These are phyloP conservation scores for Capsaspora owczarzaki DNA, from an alignment of 78 protist genomes.

Conservation along the genomic window DNA sequence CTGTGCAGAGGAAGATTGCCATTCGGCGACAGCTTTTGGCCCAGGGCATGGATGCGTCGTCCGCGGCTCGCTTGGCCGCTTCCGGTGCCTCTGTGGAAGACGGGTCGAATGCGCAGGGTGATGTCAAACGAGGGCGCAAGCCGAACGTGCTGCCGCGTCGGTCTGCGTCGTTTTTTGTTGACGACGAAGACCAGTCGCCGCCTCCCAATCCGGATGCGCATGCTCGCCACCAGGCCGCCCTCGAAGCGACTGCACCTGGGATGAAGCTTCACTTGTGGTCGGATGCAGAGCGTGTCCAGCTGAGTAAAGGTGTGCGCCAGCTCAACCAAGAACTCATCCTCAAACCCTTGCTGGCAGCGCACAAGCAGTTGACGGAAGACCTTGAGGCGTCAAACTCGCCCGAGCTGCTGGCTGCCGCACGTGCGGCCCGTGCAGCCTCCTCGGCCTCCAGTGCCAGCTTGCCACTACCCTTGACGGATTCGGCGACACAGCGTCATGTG, in stretches of 20 bases:
- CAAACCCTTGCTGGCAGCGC: neutral
- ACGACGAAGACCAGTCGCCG: neutral
- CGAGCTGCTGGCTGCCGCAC: neutral
- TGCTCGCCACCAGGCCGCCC: neutral
- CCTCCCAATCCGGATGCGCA: neutral
- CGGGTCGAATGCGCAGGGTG: too few species aligned
- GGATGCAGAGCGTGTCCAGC: neutral
- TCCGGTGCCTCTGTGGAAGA: too few species aligned
- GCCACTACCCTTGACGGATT: neutral
- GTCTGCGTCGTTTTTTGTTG: neutral
- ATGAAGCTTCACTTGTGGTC: constrained; percentile 13
- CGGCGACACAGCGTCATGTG: too few species aligned
- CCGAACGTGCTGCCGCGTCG: too few species aligned
- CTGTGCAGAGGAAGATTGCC: too few species aligned
- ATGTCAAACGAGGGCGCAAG: too few species aligned
- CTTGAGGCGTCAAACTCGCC: too few species aligned
- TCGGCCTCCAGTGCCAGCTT: neutral
- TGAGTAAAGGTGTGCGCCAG: constrained; percentile 8
- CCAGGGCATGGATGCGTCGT: too few species aligned
- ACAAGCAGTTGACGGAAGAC: neutral
- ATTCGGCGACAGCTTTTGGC: too few species aligned
- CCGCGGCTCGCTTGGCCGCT: too few species aligned
- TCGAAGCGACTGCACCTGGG: neutral
- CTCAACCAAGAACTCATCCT: neutral
- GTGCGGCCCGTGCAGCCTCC: neutral